phyloP scores from a whole-genome alignment of 768 basidiomycete species.

The Polyporus arcularius region DNA sequence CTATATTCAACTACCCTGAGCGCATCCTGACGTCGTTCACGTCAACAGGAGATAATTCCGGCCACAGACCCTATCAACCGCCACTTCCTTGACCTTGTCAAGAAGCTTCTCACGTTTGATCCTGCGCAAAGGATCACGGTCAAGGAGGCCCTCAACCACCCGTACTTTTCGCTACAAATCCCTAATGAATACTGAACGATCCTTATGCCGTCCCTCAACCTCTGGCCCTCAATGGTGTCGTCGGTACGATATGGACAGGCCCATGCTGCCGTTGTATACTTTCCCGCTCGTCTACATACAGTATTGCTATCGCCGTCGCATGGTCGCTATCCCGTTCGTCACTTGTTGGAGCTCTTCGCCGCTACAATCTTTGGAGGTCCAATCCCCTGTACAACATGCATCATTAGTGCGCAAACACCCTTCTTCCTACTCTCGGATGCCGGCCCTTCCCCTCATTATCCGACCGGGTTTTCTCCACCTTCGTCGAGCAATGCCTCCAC shows the following conservation, averaged over 20 bases:
- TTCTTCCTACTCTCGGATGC: slow-evolving; percentile 4
- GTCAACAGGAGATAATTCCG: slow-evolving; percentile 76
- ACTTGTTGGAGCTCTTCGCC: slow-evolving; percentile 22
- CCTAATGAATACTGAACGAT: slow-evolving; percentile 62
- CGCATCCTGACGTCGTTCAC: slow-evolving; percentile 4
- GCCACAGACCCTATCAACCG: slow-evolving; percentile 72
- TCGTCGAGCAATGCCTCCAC: slow-evolving; percentile 2
- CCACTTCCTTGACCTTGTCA: slow-evolving; percentile 86
- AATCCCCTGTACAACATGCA: slow-evolving; percentile 32
- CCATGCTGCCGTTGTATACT: slow-evolving; percentile 27
- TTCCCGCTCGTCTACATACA: slow-evolving; percentile 23
- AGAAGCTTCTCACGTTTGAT: slow-evolving; percentile 86
- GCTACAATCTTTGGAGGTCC: slow-evolving; percentile 23
- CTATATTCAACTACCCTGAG: neutral
- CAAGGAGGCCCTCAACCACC: slow-evolving; percentile 83
- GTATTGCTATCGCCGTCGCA: slow-evolving; percentile 28
- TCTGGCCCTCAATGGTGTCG: slow-evolving; percentile 17
- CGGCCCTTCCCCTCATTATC: slow-evolving; percentile 6
- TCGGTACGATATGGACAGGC: slow-evolving; percentile 28
- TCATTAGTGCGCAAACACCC: slow-evolving; percentile 25
- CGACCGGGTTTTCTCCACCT: neutral
- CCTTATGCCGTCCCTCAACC: slow-evolving; percentile 8
- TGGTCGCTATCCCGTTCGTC: slow-evolving; percentile 24
- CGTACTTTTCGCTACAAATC: slow-evolving; percentile 75
- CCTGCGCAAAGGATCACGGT: slow-evolving; percentile 87